Evolutionary conservation across 257 asterid species (phyloP).

Genomic region (Solanum pinnatisectum): DNA sequence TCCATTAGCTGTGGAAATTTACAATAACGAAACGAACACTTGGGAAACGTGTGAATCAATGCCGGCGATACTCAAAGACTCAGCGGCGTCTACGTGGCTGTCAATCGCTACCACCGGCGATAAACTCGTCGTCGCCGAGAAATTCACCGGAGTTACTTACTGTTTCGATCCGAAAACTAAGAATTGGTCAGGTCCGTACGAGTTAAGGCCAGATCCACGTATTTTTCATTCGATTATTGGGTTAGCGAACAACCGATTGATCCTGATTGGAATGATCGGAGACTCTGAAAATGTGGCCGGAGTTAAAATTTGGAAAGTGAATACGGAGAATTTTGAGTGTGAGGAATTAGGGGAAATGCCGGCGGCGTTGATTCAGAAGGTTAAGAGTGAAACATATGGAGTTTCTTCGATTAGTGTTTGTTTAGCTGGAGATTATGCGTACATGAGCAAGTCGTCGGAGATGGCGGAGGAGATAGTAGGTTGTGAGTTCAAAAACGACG

Average conservation of each 20-base stretch:
- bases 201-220: constrained; percentile 20
- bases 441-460: constrained; percentile 28
- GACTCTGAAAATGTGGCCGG: constrained; percentile 3
- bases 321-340: constrained; percentile 12
- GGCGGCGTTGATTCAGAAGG: constrained; percentile 11
- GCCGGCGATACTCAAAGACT: constrained; percentile 39
- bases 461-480: constrained; percentile 49
- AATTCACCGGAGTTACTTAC: constrained; percentile 37
- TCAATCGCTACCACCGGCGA: constrained; percentile 35
- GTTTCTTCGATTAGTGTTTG: constrained; percentile 18
- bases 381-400: constrained; percentile 28
- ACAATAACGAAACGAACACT: constrained; percentile 7
- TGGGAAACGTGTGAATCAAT: constrained; percentile 48
- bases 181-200: constrained; percentile 35
- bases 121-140: constrained; percentile 43
- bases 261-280: constrained; percentile 35
- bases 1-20: constrained; percentile 61
- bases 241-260: constrained; percentile 8
- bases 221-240: constrained; percentile 36
- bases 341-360: constrained; percentile 63
- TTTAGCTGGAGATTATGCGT: constrained; percentile 28
- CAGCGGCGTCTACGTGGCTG: constrained; percentile 41
- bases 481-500: constrained; percentile 29
- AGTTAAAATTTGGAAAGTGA: constrained; percentile 44
- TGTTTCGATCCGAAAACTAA: constrained; percentile 39